Evolutionary conservation across 1,284 basidiomycete genomes (phyloP).

Genomic region (Puccinia horiana): DNA sequence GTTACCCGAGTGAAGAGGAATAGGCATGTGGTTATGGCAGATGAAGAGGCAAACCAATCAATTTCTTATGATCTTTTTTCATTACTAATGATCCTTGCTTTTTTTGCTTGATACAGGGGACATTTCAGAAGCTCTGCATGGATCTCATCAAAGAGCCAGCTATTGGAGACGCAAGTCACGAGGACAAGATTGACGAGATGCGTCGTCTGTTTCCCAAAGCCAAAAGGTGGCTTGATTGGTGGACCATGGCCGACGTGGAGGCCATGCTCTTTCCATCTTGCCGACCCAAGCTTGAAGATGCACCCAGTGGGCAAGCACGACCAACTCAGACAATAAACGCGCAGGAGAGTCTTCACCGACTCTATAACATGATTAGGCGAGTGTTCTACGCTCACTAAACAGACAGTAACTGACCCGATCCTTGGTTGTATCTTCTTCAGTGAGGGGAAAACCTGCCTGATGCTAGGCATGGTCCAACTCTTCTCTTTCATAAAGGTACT

Average conservation of each 20-base stretch:
- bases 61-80: not conserved
- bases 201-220: not conserved
- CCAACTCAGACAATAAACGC: not conserved
- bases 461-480: not conserved
- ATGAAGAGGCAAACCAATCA: conserved; percentile 24
- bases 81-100: not conserved
- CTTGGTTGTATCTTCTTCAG: not conserved
- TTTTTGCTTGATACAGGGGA: not conserved
- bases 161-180: not conserved
- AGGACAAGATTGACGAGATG: not conserved
- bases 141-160: not conserved
- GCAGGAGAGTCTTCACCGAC: not conserved
- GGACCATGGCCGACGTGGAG: no score
- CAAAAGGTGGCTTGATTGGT: no score
- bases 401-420: no score
- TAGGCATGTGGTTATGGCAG: not conserved
- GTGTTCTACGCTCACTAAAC: not conserved
- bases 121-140: not conserved
- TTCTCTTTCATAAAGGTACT: not conserved
- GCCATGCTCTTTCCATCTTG: conserved; percentile 4
- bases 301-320: not conserved
- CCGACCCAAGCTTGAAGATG: not conserved
- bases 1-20: conserved; percentile 2
- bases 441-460: not conserved
- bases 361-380: not conserved